Conservation (phyloP, 2,329 filamentous ascomycete species). For the Purpureocillium takamizusanense region DNA sequence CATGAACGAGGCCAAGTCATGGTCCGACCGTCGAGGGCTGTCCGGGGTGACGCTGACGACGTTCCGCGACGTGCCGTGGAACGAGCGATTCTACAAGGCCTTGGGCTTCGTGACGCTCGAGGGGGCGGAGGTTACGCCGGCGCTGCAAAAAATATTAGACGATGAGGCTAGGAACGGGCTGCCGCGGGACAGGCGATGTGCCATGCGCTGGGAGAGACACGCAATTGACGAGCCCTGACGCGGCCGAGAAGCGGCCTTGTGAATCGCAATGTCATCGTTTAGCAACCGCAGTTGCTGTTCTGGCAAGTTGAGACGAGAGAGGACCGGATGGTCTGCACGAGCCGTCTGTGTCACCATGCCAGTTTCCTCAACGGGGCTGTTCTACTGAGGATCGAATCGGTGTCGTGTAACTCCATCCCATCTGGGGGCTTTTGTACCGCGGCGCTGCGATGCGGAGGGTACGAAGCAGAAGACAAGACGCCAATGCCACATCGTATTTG, state of each 20-base stretch:
- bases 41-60: slow-evolving; percentile 6
- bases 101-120: slow-evolving; percentile 1
- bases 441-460: no score
- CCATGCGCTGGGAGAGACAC: neutral
- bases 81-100: slow-evolving; percentile 5
- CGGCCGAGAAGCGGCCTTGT: neutral
- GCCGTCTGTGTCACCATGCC: no score
- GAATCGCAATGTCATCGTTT: neutral
- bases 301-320: no score
- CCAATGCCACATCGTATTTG: no score
- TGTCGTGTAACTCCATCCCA: no score
- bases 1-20: slow-evolving; percentile 1
- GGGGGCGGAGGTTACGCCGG: neutral
- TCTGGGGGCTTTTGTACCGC: no score
- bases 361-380: no score
- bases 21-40: neutral
- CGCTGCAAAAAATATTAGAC: neutral
- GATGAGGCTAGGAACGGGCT: neutral
- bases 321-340: no score
- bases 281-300: no score
- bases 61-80: slow-evolving; percentile 8
- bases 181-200: neutral
- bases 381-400: no score
- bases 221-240: neutral
- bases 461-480: no score